Base-by-base conservation (phyloP, 2,329 filamentous ascomycete genomes). In the Claviceps sorghi region DNA sequence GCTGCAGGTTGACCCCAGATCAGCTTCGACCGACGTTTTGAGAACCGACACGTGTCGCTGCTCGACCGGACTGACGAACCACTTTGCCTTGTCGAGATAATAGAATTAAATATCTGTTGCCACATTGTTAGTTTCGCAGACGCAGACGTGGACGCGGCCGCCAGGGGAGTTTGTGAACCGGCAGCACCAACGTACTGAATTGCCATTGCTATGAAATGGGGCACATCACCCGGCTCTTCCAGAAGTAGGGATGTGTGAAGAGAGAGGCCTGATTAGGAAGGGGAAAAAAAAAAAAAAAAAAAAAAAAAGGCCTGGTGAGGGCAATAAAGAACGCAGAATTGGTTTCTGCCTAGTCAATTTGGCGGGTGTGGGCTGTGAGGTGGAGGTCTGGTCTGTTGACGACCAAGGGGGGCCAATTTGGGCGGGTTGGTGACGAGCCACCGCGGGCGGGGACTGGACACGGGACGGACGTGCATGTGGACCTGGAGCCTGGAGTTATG, bases 71-170 rank as follows among this genome's bases (percentile, higher is more conserved):
- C 46, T 49, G 49, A 78, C 89, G 64, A 78, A 98, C 91, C 73
- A 98, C 93, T 85, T 98, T 98, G 75, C 93, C 93, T 78, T 98
- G 93, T 64, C 93, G 83, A 58, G 91, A 97, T 61, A 98, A 84
- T 69, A 98, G 82, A 69, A 98, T 97, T 62, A 98, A 77, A 69
- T 98, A 98, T 76, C 93, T 97, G 64, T 52, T 51, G 54, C 45
- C 26, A 44, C 54, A 46, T 38, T 21, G 61, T 63, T 54, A 64
- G 61, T 54, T 30, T 42, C n/a, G 51, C 30, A 19, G 44, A 2
- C 2, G 43, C 21, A n/a, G 43, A 45, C 7, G n/a, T n/a, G n/a
- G n/a, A n/a, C n/a, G 21, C 32, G 50, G 34, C 38, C 46, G 49
- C 26, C 26, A 54, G 40, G 44, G 45, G 40, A 22, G 41, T 22